Percentiles rank a stretch among this genome's conserved stretches.
Conservation (phyloP, 140 eudicot species). For the Oenanthe javanica region DNA sequence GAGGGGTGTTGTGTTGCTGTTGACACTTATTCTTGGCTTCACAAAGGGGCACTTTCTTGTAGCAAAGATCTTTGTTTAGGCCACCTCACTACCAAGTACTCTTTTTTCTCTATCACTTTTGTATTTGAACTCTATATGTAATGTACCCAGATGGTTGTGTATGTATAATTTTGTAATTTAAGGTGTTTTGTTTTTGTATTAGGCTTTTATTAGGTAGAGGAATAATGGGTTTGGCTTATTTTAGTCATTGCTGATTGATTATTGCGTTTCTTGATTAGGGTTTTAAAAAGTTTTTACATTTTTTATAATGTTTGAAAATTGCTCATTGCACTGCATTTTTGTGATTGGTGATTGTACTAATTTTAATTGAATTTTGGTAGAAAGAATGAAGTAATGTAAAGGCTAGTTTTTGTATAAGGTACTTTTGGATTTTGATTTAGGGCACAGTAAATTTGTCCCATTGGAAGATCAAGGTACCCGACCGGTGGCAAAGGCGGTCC, state of each 20-base stretch:
- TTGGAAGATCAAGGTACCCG: neutral
- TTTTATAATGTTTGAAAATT: neutral
- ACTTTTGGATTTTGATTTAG: neutral
- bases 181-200: neutral
- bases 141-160: neutral
- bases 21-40: slow-evolving; percentile 98
- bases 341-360: neutral
- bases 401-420: neutral
- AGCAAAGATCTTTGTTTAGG: slow-evolving; percentile 79
- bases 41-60: slow-evolving; percentile 95
- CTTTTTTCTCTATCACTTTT: slow-evolving; percentile 6
- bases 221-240: slow-evolving; percentile 15
- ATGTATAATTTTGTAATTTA: neutral
- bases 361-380: neutral
- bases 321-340: neutral
- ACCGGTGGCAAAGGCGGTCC: neutral
- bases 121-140: neutral
- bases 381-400: neutral
- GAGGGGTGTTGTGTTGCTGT: slow-evolving; percentile 76
- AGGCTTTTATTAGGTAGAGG: neutral
- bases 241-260: neutral
- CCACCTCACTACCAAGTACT: slow-evolving; percentile 67
- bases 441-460: neutral
- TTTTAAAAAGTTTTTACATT: slow-evolving; percentile 15
- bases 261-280: neutral